Conservation (phyloP, 2,329 filamentous ascomycete species). For the Clarireedia homoeocarpa region DNA sequence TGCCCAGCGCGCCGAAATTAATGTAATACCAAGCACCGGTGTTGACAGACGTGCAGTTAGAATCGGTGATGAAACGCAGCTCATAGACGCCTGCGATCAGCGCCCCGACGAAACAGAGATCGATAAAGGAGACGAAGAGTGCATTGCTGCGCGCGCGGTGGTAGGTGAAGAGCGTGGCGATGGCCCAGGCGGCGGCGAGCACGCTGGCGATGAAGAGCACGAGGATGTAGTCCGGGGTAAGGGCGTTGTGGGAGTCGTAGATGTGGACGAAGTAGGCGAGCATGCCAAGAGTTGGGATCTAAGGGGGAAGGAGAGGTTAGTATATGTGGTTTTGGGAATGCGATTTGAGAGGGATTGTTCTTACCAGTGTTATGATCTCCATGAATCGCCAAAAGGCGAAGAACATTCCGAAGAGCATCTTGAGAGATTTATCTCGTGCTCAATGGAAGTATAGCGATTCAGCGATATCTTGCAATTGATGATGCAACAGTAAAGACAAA, state of each 20-base stretch:
- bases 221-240: conserved; percentile 56
- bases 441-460: not conserved
- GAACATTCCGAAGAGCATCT: conserved; percentile 55
- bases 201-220: conserved; percentile 61
- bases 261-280: conserved; percentile 58
- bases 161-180: conserved; percentile 60
- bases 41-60: conserved; percentile 59
- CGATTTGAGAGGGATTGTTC: conserved; percentile 15
- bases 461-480: not conserved
- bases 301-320: conserved; percentile 4
- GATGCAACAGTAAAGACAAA: not conserved
- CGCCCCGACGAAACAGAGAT: conserved; percentile 54
- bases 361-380: conserved; percentile 56
- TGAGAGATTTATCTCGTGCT: conserved; percentile 5
- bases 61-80: conserved; percentile 49
- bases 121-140: conserved; percentile 52
- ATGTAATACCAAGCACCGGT: conserved; percentile 43
- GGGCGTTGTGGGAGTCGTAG: conserved; percentile 46
- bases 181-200: conserved; percentile 53
- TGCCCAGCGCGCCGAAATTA: conserved; percentile 54
- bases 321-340: not conserved
- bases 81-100: conserved; percentile 56
- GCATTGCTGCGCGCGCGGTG: conserved; percentile 53
- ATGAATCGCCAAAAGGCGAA: conserved; percentile 56
- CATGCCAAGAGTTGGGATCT: conserved; percentile 62